Base-by-base conservation (phyloP, 2,329 filamentous ascomycete genomes). In the Cytospora piceicola region DNA sequence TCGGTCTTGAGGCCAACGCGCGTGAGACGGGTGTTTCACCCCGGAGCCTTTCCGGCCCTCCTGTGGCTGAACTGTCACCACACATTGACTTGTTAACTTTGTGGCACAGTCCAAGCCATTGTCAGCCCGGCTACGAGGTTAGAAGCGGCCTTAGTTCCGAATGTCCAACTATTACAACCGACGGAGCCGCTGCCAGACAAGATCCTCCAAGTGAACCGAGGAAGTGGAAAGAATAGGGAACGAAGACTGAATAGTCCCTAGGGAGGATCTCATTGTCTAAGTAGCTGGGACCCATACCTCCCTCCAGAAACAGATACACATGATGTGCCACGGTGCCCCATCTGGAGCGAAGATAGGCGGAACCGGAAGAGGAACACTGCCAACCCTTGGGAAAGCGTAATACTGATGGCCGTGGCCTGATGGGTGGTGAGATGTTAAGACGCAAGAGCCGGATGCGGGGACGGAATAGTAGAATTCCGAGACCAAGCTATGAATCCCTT, bases 401-500 rank as follows among this genome's bases (percentile, higher is more conserved):
- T 29, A 29, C 27, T 29, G 27, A 29, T 79, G 2, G 81, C 80
- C 6, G 77, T 77, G 2, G 80, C 81, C 8, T 80, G 77, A 66
- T 81, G 79, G n/a, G 73, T 75, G 39, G 75, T 77, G 67, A 83
- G 84, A 68, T 82, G 84, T 70, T 83, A 81, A 0, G 82, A 81
- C 12, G 81, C 79, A 3, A 80, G 78, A 17, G 76, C 77, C 3
- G 82, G 71, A 32, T 83, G 74, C 11, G 79, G 77, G 61, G 79
- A 81, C 63, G 80, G 79, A 81, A 65, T 46, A 82, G 71, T 14
- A 78, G 81, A 70, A 76, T 77, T n/a, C 80, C 80, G 22, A 80
- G 56, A 9, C 80, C 80, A 52, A 52, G 77, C 75, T 15, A 81
- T 68, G 14, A 81, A 69, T 1, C 80, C 80, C 70, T 82, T 80